These are phyloP conservation scores for Cordyceps cateniannulata DNA, from an alignment of 2,329 filamentous ascomycete genomes.

Conservation along the genomic window DNA sequence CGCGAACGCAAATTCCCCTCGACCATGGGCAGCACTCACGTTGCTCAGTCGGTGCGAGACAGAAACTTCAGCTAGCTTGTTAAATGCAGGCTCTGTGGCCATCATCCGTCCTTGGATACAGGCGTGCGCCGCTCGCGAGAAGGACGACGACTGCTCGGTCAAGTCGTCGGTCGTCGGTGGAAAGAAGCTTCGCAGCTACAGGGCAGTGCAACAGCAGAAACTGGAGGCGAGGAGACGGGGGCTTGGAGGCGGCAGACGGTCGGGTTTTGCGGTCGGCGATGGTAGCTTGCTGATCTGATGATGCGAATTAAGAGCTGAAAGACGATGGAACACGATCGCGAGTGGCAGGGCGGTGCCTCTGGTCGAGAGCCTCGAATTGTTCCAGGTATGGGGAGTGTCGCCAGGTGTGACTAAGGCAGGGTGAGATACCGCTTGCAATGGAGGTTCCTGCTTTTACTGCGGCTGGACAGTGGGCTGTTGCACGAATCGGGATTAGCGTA, in stretches of 20 bases:
- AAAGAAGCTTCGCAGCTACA: slow-evolving; percentile 5
- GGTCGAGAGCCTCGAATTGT: slow-evolving; percentile 8
- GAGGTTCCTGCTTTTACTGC: slow-evolving; percentile 12
- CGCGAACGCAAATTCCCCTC: neutral
- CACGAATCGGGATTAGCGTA: slow-evolving; percentile 13
- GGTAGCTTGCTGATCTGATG: neutral
- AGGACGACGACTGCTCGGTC: slow-evolving; percentile 21
- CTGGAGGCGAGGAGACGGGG: neutral
- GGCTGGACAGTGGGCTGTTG: slow-evolving; percentile 3
- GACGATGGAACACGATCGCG: slow-evolving; percentile 8
- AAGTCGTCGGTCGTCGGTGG: slow-evolving; percentile 20
- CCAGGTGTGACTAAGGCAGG: slow-evolving; percentile 14
- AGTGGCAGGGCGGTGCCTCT: slow-evolving; percentile 2
- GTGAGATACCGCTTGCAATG: slow-evolving; percentile 11
- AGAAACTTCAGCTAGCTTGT: slow-evolving; percentile 48
- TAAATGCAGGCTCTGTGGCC: slow-evolving; percentile 54
- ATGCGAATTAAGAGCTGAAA: slow-evolving; percentile 4
- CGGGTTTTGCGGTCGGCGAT: neutral
- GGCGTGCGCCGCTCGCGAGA: slow-evolving; percentile 26
- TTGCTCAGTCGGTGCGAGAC: slow-evolving; percentile 38
- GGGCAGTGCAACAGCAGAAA: neutral
- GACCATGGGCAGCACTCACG: slow-evolving; percentile 29
- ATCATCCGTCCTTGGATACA: slow-evolving; percentile 50
- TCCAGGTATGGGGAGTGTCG: slow-evolving; percentile 1
- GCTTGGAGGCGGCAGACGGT: neutral